phyloP scores from a whole-genome alignment of 2,329 filamentous ascomycete species.

The Chaetomium sp. region DNA sequence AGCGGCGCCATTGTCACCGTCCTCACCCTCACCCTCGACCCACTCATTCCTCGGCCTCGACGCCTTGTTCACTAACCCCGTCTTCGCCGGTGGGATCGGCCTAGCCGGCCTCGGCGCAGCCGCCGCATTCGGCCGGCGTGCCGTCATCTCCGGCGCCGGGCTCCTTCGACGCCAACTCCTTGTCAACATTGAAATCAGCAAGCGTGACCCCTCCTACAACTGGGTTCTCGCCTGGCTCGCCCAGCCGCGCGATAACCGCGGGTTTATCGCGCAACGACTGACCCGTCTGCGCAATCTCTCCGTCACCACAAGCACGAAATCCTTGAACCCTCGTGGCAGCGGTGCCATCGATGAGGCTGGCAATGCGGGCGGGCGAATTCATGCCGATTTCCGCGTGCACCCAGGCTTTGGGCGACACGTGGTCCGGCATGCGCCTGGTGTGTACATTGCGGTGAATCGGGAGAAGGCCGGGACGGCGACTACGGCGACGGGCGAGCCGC shows the following conservation, averaged over 20 bases:
- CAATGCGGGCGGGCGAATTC: slow-evolving; percentile 55
- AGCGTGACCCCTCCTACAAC: slow-evolving; percentile 84
- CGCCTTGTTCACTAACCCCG: slow-evolving; percentile 56
- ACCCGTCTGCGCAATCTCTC: slow-evolving; percentile 56
- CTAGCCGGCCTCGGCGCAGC: slow-evolving; percentile 82
- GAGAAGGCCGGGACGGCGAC: slow-evolving; percentile 81
- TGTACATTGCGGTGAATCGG: slow-evolving; percentile 80
- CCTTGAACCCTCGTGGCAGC: slow-evolving; percentile 46
- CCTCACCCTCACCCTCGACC: slow-evolving; percentile 11
- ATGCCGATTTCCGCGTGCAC: slow-evolving; percentile 79
- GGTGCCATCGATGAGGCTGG: slow-evolving; percentile 52
- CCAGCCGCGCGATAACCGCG: slow-evolving; percentile 61
- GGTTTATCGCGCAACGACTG: slow-evolving; percentile 51
- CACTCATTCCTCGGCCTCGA: slow-evolving; percentile 41
- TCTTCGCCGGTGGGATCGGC: slow-evolving; percentile 72
- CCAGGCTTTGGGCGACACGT: slow-evolving; percentile 88
- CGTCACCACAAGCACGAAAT: slow-evolving; percentile 44
- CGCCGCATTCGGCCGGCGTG: slow-evolving; percentile 73
- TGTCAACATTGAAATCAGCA: slow-evolving; percentile 91
- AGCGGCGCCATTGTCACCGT: background rate
- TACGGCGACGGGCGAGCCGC: slow-evolving; percentile 76
- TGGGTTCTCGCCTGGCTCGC: slow-evolving; percentile 97
- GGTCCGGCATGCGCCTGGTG: slow-evolving; percentile 69
- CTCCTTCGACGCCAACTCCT: slow-evolving; percentile 79
- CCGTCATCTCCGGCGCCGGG: slow-evolving; percentile 62